Base-by-base conservation (phyloP, 164 flowering plant species). In the Umbellularia californica region DNA sequence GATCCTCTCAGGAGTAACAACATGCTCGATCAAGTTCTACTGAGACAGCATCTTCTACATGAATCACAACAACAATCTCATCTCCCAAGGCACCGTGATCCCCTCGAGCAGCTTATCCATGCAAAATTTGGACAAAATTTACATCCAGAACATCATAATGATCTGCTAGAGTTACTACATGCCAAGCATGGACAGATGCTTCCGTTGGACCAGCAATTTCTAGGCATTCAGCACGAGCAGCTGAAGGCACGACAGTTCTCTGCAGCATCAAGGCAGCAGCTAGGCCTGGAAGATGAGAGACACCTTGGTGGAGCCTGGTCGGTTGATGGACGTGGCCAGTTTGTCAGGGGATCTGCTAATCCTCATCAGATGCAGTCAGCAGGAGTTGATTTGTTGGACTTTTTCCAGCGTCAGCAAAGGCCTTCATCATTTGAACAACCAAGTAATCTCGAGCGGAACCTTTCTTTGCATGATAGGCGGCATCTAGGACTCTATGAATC, bases 41-140 rank as follows among this genome's bases (percentile, higher is more conserved):
- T 86, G 72, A 85, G 87, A 83, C 90, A 87, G 75, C 90, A 87
- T 24, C 79, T 88, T 70, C 76, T 83, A 24, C 85, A 79, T 76
- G 94, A 89, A 33, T 68, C 85, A 71, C 95, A 90, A 55, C 90
- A 85, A 60, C 85, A 77, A 25, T 72, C 88, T 70, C 92, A 83
- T 13, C 87, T 79, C 74, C 83, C 81, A 70, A 35, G 76, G 13
- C 81, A 87, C 67, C 73, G 74, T 66, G 89, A 86, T 78, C 88
- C 86, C 65, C n/a, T 88, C 2, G 98, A 92, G 77, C 95, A 88
- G 76, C 77, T 86, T 68, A 83, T 87, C 65, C 92, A 88, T 72
- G 84, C 88, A 67, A 91, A 88, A 65, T 85, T 83, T 78, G 92
- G 90, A 58, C 92, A 83, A 67, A 58, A 70, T 20, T 80, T 81